Evolutionary conservation across 2,329 filamentous ascomycete species (phyloP), one percentile per base, ranked within the genome.

Genomic region (Colletotrichum sansevieriae): DNA sequence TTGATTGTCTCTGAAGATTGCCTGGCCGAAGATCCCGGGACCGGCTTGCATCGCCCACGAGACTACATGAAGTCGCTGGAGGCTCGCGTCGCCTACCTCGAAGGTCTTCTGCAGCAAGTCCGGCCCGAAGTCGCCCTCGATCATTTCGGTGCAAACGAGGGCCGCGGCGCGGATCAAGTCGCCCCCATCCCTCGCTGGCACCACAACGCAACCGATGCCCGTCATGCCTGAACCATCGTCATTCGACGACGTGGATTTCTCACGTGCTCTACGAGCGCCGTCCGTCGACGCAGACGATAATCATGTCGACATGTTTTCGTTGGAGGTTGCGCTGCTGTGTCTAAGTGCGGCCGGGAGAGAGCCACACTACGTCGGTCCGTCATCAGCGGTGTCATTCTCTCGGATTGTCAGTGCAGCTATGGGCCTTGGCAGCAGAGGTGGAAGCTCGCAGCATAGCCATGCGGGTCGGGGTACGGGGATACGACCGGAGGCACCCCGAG

Each of bases 281-380:
- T 61, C 56, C 8, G 35, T 56, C 20, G 60, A 67, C 7, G 56
- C 44, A 8, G 55, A 71, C n/a, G 59, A 69, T n/a, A 37, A 64
- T 9, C 61, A 58, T 41, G 49, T 69, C 43, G 71, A 75, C 18
- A 22, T 62, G 13, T 63, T 78, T 4, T 72, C 75, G 37, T 72
- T 71, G 15, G 75, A 80, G 51, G 78, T 79, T 8, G 77, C 73
- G 9, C 58, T 79, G n/a, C 67, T 80, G 9, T 75, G 74, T 51
- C 60, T 79, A 1, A 74, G 73, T 41, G 76, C 77, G 3, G 73
- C 78, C 3, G 78, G 78, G 1, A 70, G 75, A 2, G 77, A 80
- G 72, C 77, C 78, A 12, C 78, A 78, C 22, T 80, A 79, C 67
- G 78, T 81, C 46, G 78, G 79, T 0, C 72, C 78, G 3, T 80